Evolutionary conservation across 257 asterid species (phyloP).

Genomic region (Mentha longifolia): DNA sequence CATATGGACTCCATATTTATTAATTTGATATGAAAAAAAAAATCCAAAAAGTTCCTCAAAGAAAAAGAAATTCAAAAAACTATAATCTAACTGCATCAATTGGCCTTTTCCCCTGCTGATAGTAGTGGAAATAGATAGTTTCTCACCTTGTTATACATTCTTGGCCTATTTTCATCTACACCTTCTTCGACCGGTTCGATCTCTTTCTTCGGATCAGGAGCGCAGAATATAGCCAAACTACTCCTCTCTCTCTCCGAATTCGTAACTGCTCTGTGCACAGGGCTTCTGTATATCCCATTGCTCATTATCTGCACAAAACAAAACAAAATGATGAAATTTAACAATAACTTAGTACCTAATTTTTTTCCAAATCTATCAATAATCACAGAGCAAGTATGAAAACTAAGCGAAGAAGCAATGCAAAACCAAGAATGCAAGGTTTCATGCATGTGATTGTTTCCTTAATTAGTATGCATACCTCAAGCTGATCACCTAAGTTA

Average conservation of each 20-base stretch:
- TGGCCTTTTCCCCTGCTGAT: constrained; percentile 61
- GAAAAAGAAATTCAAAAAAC: neutral
- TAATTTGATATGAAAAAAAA: no score
- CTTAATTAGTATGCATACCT: constrained; percentile 41
- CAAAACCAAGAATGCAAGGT: neutral
- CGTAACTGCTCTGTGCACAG: constrained; percentile 65
- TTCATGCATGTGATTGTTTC: neutral
- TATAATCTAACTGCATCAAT: constrained; percentile 55
- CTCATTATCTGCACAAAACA: constrained; percentile 59
- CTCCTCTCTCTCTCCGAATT: constrained; percentile 55
- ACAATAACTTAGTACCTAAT: no score
- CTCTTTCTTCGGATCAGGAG: constrained; percentile 51
- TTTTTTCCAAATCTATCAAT: neutral
- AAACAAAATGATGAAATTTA: no score
- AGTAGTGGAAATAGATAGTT: constrained; percentile 47
- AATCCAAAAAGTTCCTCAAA: no score
- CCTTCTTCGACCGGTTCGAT: constrained; percentile 59
- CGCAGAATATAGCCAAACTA: constrained; percentile 51
- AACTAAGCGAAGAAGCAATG: neutral
- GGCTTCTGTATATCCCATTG: constrained; percentile 65
- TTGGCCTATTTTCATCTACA: constrained; percentile 49
- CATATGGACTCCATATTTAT: no score
- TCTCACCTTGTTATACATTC: constrained; percentile 40
- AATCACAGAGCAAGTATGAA: neutral
- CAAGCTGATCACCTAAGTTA: constrained; percentile 70